Base-by-base conservation (phyloP, 495 filamentous ascomycete genomes). In the Lasiosphaeria hispida region DNA sequence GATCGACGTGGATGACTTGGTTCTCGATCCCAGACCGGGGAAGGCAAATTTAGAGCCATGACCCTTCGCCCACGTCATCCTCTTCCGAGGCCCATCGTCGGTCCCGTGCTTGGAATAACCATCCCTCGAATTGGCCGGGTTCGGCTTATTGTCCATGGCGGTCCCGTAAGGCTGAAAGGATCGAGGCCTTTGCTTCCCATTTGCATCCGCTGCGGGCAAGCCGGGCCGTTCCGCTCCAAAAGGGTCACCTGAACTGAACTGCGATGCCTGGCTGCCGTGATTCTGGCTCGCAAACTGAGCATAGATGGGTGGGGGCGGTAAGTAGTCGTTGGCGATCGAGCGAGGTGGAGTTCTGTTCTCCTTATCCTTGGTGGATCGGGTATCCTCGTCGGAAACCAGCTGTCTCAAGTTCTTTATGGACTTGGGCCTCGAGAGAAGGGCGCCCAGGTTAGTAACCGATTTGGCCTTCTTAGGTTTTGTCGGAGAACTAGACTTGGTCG, bases 391-490 rank as follows among this genome's bases (percentile, higher is more conserved):
- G 37, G 63, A 66, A 35, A 65, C 69, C 48, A 68, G 62, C 65
- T 67, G 72, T 35, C 75, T 70, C 30, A 80, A 57, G 52, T 78
- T 81, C 68, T 85, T 87, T 10, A 78, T 75, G 9, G 83, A 80
- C 59, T 84, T 87, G 15, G 83, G 81, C 40, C 83, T 79, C 15
- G 55, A 54, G 73, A 79, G 48, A 9, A 90, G 81, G 4, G 78
- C 85, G 0, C 84, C 81, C 4, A 96, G 76, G 65, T 88, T 92
- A 45, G 88, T 91, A 4, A 88, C 80, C 0, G 91, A 95, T 64
- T 95, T 96, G 14, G 84, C 82, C 77, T 93, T 95, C 71, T 92
- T 92, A 7, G 87, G 85, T 55, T 84, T 87, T 39, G 69, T 70
- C 3, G 75, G 63, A 41, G 81, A 79, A 45, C 57, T 57, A 48